Evolutionary conservation across 352 stramenopile species (phyloP).

Genomic region (Vaucheria bursata): DNA sequence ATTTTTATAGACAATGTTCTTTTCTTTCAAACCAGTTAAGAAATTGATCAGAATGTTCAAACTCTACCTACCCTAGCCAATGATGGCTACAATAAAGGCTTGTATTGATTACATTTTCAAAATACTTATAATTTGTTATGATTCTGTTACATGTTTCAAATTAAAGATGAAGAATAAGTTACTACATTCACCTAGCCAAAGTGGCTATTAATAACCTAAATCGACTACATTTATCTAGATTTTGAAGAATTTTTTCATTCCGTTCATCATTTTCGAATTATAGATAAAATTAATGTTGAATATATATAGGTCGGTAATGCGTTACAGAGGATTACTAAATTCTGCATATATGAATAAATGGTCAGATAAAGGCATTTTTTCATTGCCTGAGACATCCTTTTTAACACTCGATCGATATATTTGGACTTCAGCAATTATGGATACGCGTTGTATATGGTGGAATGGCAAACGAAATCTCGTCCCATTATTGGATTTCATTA

Average conservation of each 20-base stretch:
- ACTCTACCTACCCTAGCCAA: no score
- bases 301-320: neutral
- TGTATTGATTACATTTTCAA: no score
- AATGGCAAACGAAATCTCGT: slow-evolving; percentile 71
- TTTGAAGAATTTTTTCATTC: neutral
- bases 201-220: no score
- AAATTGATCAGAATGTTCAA: no score
- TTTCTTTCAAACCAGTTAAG: no score
- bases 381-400: slow-evolving; percentile 3
- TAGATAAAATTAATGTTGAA: neutral
- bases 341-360: slow-evolving; percentile 21
- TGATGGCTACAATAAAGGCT: no score
- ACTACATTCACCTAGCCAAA: no score
- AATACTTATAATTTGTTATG: no score
- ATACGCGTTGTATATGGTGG: slow-evolving; percentile 80
- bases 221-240: slow-evolving; percentile 12
- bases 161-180: no score
- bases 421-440: slow-evolving; percentile 35
- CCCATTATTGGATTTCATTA: slow-evolving; percentile 83
- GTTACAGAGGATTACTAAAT: slow-evolving; percentile 1
- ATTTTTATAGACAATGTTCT: no score
- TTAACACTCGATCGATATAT: slow-evolving; percentile 36
- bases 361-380: neutral
- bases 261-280: no score
- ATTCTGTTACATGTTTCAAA: no score